These are phyloP conservation scores for Castanea mollissima DNA, from an alignment of 306 rosid species.

Conservation along the genomic window DNA sequence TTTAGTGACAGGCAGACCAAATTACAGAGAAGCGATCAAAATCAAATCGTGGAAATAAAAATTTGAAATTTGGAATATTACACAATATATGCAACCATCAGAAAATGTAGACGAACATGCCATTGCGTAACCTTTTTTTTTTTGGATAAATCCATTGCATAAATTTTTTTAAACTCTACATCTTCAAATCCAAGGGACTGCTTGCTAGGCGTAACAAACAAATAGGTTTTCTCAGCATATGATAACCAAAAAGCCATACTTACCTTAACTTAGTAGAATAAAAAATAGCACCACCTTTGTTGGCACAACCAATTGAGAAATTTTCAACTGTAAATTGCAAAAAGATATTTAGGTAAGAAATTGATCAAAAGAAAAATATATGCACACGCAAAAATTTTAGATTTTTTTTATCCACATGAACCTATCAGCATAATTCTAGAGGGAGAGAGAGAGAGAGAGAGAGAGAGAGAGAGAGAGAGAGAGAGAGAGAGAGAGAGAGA, in stretches of 20 bases:
- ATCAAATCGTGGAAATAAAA: background rate
- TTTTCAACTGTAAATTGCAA: slow-evolving; percentile 61
- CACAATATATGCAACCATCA: background rate
- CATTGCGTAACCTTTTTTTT: background rate
- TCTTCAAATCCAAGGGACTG: background rate
- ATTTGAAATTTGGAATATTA: background rate
- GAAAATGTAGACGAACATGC: no score
- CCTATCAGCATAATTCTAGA: background rate
- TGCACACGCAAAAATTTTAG: background rate
- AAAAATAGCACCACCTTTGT: slow-evolving; percentile 91
- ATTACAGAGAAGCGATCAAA: slow-evolving; percentile 2
- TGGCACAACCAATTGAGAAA: slow-evolving; percentile 76
- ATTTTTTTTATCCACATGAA: background rate
- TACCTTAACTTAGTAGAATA: slow-evolving; percentile 79
- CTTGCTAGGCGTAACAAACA: background rate
- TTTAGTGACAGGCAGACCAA: slow-evolving; percentile 11
- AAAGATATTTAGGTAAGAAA: slow-evolving; percentile 26
- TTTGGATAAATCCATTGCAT: no score
- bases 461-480: slow-evolving; percentile 3
- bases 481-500: slow-evolving; percentile 7
- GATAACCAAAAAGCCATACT: background rate
- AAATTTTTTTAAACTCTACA: background rate
- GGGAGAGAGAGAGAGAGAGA: slow-evolving; percentile 12
- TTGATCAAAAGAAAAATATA: background rate
- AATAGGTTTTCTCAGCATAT: background rate